phyloP scores from a whole-genome alignment of 78 protist genomes.

The Tieghemostelium lacteum region DNA sequence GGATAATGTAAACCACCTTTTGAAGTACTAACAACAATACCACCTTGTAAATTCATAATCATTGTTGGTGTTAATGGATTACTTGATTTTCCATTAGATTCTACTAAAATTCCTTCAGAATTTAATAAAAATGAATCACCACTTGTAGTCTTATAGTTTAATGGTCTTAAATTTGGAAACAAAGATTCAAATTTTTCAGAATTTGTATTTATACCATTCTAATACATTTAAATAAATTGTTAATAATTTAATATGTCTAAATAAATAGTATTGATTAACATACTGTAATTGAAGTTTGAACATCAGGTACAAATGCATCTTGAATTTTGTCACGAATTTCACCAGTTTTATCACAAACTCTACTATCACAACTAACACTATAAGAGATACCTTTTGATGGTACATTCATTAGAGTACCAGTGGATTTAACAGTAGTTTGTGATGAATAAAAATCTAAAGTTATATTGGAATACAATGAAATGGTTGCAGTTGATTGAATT shows the following conservation, averaged over 20 bases:
- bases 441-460: neutral
- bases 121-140: constrained; percentile 11
- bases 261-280: neutral
- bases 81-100: neutral
- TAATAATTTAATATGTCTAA: neutral
- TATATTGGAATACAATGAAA: neutral
- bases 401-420: neutral
- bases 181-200: neutral
- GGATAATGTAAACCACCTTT: neutral
- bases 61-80: constrained; percentile 13
- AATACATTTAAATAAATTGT: neutral
- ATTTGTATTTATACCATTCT: constrained; percentile 8
- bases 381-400: constrained; percentile 27
- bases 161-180: neutral
- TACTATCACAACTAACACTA: constrained; percentile 15
- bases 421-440: neutral
- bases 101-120: neutral
- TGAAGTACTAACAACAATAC: neutral
- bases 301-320: neutral
- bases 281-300: constrained; percentile 4
- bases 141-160: neutral
- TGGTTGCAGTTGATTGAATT: neutral
- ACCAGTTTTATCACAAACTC: constrained; percentile 29
- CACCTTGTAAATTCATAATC: neutral
- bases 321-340: constrained; percentile 26